Percentiles rank a stretch among this genome's conserved stretches.
These are phyloP conservation scores for Aspergillus vadensis DNA, from an alignment of 2,329 filamentous ascomycete genomes.

Conservation along the genomic window DNA sequence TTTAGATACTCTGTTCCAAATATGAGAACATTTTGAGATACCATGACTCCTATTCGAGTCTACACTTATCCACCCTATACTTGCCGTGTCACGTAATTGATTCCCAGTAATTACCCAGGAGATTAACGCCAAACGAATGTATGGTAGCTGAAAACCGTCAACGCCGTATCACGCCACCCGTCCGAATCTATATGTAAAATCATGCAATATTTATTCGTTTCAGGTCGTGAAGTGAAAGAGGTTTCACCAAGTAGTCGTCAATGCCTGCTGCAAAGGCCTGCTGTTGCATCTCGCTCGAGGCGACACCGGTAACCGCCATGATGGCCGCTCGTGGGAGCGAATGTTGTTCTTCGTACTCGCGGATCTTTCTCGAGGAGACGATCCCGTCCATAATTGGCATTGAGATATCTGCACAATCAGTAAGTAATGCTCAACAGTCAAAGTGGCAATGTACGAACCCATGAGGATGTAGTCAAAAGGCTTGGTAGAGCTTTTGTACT, in stretches of 20 bases:
- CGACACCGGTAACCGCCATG: constrained; percentile 37
- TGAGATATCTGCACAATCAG: constrained; percentile 40
- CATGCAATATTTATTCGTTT: constrained; percentile 31
- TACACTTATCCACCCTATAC: too few species aligned
- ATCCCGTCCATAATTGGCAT: constrained; percentile 51
- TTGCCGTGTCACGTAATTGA: too few species aligned
- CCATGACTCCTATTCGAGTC: too few species aligned
- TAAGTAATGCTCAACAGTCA: neutral
- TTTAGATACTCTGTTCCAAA: too few species aligned
- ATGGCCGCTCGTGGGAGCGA: constrained; percentile 26
- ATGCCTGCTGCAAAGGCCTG: constrained; percentile 33
- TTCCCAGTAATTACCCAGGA: too few species aligned
- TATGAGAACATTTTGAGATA: too few species aligned
- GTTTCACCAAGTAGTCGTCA: constrained; percentile 37
- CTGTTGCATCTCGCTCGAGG: constrained; percentile 35
- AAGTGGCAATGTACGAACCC: constrained; percentile 24
- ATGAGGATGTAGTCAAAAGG: constrained; percentile 41
- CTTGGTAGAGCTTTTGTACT: constrained; percentile 30
- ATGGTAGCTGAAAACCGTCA: too few species aligned
- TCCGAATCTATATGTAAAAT: constrained; percentile 11
- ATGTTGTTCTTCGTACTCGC: constrained; percentile 36
- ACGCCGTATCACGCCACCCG: neutral
- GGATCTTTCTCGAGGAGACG: constrained; percentile 44
- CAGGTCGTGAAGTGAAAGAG: constrained; percentile 34
- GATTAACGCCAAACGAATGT: too few species aligned